A percentile compares a stretch with the other conserved stretches of the same genome.
Conservation (phyloP, 192 early-diverging fungal genomes). For the Backusella tuberculispora region DNA sequence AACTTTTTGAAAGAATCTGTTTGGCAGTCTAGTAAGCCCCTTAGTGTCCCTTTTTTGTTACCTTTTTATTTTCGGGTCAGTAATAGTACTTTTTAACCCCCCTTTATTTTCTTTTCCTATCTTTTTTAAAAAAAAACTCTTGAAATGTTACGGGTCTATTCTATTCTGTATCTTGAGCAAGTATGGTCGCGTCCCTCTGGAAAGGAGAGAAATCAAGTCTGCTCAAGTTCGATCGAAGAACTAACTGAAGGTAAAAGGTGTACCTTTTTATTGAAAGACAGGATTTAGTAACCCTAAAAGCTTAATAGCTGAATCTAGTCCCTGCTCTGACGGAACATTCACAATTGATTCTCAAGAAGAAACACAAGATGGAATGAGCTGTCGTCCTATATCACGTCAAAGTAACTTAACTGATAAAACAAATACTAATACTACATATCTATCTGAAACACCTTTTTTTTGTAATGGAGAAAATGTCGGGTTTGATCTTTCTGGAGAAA, state of each 20-base stretch:
- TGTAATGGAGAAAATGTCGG: neutral
- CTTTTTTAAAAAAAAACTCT: conserved; percentile 9
- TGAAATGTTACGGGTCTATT: conserved; percentile 22
- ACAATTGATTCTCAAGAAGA: neutral
- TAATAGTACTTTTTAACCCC: neutral
- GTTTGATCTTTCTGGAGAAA: neutral
- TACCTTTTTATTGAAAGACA: neutral
- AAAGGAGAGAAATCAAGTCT: conserved; percentile 6
- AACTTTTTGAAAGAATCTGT: neutral
- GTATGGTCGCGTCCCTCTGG: conserved; percentile 16
- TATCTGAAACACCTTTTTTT: conserved; percentile 8
- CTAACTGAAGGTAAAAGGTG: neutral
- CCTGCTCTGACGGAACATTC: conserved; percentile 1
- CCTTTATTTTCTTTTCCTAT: neutral
- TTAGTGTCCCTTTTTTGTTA: conserved; percentile 1
- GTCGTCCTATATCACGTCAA: neutral
- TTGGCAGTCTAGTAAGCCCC: conserved; percentile 12
- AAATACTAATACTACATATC: conserved; percentile 4
- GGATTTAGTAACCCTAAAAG: neutral
- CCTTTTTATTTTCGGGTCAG: conserved; percentile 6
- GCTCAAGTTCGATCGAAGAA: neutral
- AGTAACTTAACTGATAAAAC: conserved; percentile 7
- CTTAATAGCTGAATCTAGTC: neutral
- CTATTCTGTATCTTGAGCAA: conserved; percentile 22
- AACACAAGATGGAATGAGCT: neutral